These are phyloP conservation scores for Xylaria acuta DNA, from an alignment of 495 filamentous ascomycete species.

Conservation along the genomic window DNA sequence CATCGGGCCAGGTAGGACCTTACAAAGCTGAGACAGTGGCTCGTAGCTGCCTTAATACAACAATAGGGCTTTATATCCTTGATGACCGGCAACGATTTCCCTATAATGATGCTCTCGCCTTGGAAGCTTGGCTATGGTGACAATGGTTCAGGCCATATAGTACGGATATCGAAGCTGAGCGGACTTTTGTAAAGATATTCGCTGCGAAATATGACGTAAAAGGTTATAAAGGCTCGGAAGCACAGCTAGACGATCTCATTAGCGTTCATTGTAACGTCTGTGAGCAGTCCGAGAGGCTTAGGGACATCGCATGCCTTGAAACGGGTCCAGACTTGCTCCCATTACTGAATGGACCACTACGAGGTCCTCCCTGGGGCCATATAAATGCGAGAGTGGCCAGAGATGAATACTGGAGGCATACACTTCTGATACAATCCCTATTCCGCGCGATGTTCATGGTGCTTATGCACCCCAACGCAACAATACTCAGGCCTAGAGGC, in stretches of 20 bases:
- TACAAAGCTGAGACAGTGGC: background rate
- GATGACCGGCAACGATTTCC: background rate
- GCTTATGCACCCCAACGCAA: background rate
- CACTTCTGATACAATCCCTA: background rate
- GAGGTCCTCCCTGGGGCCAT: background rate
- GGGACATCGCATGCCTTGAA: constrained; percentile 2
- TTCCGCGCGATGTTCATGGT: constrained; percentile 1
- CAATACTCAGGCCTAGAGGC: background rate
- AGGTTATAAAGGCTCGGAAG: background rate
- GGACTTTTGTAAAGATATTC: background rate
- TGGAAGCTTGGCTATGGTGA: constrained; percentile 1
- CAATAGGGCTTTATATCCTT: background rate
- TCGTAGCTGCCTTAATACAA: background rate
- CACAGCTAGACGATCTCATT: constrained; percentile 1
- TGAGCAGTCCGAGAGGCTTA: constrained; percentile 2
- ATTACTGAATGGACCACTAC: background rate
- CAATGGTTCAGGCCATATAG: background rate
- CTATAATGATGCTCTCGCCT: background rate
- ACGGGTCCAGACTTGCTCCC: background rate
- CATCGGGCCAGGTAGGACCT: background rate
- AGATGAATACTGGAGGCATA: background rate
- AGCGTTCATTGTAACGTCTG: background rate
- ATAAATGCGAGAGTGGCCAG: background rate
- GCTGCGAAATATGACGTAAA: background rate
- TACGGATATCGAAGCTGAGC: background rate